Evolutionary conservation across 2,329 filamentous ascomycete genomes (phyloP).

Genomic region (Fonsecaea nubica): DNA sequence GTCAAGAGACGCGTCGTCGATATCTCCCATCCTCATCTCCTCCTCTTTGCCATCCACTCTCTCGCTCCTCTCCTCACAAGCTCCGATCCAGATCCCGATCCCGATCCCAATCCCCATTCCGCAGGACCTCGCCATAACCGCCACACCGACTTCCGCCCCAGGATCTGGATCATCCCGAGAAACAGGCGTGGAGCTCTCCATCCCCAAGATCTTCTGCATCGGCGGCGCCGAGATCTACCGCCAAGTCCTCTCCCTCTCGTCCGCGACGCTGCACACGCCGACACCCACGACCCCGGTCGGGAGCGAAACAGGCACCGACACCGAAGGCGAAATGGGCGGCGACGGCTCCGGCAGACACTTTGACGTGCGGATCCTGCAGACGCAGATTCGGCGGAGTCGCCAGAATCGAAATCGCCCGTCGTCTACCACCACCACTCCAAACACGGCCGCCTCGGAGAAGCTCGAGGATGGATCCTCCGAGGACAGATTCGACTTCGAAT

Average conservation of each 20-base stretch:
- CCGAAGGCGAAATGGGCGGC: constrained; percentile 10
- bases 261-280: not conserved
- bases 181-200: constrained; percentile 21
- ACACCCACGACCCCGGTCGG: not conserved
- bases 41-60: constrained; percentile 28
- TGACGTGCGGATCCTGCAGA: constrained; percentile 42
- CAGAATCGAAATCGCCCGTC: too few relatives aligned
- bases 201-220: constrained; percentile 79
- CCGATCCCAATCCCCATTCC: constrained; percentile 20
- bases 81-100: constrained; percentile 10
- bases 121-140: constrained; percentile 29
- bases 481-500: constrained; percentile 48
- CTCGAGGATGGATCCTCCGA: constrained; percentile 3
- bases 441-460: not conserved
- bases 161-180: not conserved
- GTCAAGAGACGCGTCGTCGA: not conserved
- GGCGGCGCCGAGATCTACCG: constrained; percentile 87
- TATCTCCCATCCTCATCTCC: constrained; percentile 29
- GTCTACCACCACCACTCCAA: not conserved
- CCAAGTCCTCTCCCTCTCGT: constrained; percentile 62
- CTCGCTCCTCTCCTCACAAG: constrained; percentile 26
- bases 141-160: constrained; percentile 30
- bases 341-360: constrained; percentile 19
- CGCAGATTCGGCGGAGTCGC: constrained; percentile 33
- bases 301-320: constrained; percentile 23